Base-by-base conservation (phyloP, 768 basidiomycete species). In the Lyophyllum semitale region DNA sequence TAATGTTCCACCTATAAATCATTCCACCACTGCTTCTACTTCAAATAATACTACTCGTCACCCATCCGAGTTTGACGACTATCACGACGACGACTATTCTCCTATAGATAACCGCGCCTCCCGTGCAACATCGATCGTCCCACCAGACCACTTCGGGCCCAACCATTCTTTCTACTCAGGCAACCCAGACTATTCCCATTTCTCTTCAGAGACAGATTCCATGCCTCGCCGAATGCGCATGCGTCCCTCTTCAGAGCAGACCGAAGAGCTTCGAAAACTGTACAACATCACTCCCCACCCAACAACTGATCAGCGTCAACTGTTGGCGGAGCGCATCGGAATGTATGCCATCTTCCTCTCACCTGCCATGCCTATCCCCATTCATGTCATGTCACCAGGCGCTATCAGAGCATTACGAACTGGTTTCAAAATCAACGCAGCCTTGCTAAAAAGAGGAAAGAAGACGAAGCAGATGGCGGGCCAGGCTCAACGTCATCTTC, bases 341-440 rank as follows among this genome's bases (percentile, higher is more conserved):
- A 91, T 91, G 90, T 91, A 71, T 68, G 90, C 79, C 30, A 55
- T 48, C 64, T 60, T 67, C 63, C 65, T 68, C 66, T 68, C 60
- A 62, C 61, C 65, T 66, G 55, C 55, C 50, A 59, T 66, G 61
- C 52, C 53, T 61, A 63, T 66, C 72, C 58, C 66, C 64, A 68
- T 63, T 68, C 66, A 63, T 51, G 23, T 38, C 30, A 57, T 55
- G 40, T 59, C 51, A 44, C 15, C 63, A 92, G 90, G 88, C 86
- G 83, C 59, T 81, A 87, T 71, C 84, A 89, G 71, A 88, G 84
- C 53, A 84, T 92, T 54, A 90, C 86, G 1, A 91, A 92, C 66
- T 91, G 90, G 91, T 92, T 92, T 68, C 89, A 91, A 77, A 90
- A 91, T 64, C 89, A 92, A 65, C 88, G 88, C 63, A 89, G 84